These are phyloP conservation scores for Cyberlindnera samutprakarnensis DNA, from an alignment of 805 yeast species.

Conservation along the genomic window DNA sequence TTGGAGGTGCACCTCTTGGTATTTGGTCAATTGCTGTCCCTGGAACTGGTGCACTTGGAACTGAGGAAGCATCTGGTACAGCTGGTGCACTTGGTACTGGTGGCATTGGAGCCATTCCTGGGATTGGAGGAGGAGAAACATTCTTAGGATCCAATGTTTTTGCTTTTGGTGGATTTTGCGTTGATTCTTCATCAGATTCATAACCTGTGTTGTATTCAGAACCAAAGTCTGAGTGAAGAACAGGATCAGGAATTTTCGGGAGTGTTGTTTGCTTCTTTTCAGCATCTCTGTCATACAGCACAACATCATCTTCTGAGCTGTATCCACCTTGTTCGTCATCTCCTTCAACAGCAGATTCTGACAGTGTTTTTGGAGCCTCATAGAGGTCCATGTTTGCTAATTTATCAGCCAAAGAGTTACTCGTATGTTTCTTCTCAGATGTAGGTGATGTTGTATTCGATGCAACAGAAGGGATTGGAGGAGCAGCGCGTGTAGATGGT, in stretches of 20 bases:
- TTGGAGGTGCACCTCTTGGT: too few relatives aligned
- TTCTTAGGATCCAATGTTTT: not conserved
- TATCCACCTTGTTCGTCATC: slow-evolving; percentile 24
- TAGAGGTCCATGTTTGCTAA: slow-evolving; percentile 11
- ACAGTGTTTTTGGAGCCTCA: slow-evolving; percentile 5
- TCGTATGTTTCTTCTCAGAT: slow-evolving; percentile 2
- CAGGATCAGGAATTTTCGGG: slow-evolving; percentile 6
- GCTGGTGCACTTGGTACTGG: not conserved
- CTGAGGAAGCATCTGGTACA: too few relatives aligned
- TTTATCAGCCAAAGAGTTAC: slow-evolving; percentile 10
- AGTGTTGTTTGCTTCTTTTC: slow-evolving; percentile 12
- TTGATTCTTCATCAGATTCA: slow-evolving; percentile 57
- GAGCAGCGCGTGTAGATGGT: not conserved
- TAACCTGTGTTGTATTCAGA: slow-evolving; percentile 47
- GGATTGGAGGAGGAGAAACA: slow-evolving; percentile 11
- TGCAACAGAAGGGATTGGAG: not conserved
- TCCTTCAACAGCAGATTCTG: slow-evolving; percentile 24
- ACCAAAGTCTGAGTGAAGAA: slow-evolving; percentile 10
- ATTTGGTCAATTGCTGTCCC: too few relatives aligned
- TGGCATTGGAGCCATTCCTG: too few relatives aligned
- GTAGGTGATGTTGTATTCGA: not conserved
- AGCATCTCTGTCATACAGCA: slow-evolving; percentile 15
- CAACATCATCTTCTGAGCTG: slow-evolving; percentile 17
- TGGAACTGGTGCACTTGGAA: too few relatives aligned
- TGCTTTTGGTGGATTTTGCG: slow-evolving; percentile 19